Evolutionary conservation across 176 grass and related monocot species (phyloP), one percentile per base, ranked within the genome.

Genomic region (Elaeis guineensis): DNA sequence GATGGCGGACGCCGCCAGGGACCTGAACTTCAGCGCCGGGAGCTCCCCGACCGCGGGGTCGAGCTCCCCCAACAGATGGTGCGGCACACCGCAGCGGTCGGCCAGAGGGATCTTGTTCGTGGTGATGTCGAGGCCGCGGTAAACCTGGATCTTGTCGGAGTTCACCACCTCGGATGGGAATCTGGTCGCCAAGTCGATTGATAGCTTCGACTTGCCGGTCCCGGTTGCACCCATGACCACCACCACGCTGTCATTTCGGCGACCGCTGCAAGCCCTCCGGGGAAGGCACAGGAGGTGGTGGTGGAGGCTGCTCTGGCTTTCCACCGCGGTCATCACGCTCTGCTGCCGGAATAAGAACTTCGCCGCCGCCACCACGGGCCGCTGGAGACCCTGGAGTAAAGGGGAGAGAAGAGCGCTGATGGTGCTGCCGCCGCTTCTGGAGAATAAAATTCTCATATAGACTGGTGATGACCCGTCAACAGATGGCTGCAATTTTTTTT

Each of bases 61-160:
- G 59, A 86, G 4, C 48, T 65, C 72, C 25, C 77, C 89, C 35
- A 90, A 79, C 23, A 90, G 82, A 64, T 90, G 87, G 72, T 90
- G 87, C 66, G 56, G 72, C 6, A 90, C 83, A 74, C 77, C 89
- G 66, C 69, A 74, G 70, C 83, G 77, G 52, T 87, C 83, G 1
- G 19, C 39, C 50, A 23, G 20, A 29, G 70, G 5, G 15, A 81
- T 79, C 74, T 92, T 92, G 83, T 92, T 92, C 62, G 89, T 92
- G 65, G 83, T 84, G 77, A 83, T 4, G 70, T 92, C 83, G 70
- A 92, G 89, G 60, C 80, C 89, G 14, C 5, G 16, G 63, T 92
- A 87, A 22, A 92, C 74, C 77, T 92, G 89, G 63, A 92, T 87
- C 73, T 92, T 92, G 21, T 92, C 89, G 0, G 89, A 71, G 83